Evolutionary conservation across 352 stramenopile species (phyloP).

Genomic region (Pythium guiyangense): DNA sequence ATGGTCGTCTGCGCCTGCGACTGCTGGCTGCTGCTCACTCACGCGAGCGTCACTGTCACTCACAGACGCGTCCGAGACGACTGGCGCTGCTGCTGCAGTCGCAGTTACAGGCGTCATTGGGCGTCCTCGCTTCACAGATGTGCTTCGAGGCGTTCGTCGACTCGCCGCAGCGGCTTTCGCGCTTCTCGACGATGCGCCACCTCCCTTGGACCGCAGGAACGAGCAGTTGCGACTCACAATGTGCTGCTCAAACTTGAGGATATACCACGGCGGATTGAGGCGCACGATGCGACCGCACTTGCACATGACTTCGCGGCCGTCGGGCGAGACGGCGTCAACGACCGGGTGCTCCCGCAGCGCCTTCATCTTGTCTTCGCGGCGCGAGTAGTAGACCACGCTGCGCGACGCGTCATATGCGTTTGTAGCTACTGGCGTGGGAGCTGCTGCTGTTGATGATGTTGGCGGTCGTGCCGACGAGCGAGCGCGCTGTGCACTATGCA

Average conservation of each 20-base stretch:
- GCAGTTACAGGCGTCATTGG: no score
- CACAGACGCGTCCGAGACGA: no score
- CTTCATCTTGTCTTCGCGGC: conserved; percentile 60
- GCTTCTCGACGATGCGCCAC: not conserved
- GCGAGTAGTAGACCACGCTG: conserved; percentile 35
- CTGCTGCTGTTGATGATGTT: not conserved
- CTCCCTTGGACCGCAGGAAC: conserved; percentile 40
- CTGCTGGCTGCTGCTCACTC: no score
- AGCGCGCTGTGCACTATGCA: not conserved
- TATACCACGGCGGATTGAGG: conserved; percentile 81
- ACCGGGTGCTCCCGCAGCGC: conserved; percentile 54
- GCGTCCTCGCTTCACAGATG: no score
- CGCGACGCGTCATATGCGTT: conserved; percentile 30
- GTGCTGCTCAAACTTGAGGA: conserved; percentile 84
- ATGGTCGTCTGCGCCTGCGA: no score
- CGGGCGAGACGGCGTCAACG: conserved; percentile 31
- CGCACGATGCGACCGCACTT: conserved; percentile 69
- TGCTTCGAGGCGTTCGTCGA: not conserved
- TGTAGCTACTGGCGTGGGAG: not conserved
- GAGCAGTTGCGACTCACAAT: conserved; percentile 78
- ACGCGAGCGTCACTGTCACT: no score
- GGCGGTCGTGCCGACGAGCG: not conserved
- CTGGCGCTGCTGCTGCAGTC: no score
- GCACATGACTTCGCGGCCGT: conserved; percentile 57
- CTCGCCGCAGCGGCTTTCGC: not conserved